Percentiles rank a stretch among this genome's conserved stretches.
Evolutionary conservation across 805 yeast genomes (phyloP).

Genomic region (Kodamaea sagamina): DNA sequence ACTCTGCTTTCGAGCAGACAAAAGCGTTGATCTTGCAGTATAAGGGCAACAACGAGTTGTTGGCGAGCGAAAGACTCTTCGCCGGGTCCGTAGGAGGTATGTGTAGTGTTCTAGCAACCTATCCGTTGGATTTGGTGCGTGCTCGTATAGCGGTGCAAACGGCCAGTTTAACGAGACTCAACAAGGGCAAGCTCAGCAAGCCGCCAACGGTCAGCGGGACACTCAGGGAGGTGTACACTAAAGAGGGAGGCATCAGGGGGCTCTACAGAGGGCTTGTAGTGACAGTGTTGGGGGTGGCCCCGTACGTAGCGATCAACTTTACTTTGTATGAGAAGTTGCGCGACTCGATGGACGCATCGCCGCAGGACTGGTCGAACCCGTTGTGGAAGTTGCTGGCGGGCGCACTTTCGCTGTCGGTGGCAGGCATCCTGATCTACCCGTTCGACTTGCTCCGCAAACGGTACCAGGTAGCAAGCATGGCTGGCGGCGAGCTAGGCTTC

Average conservation of each 20-base stretch:
- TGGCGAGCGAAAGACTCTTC: conserved; percentile 59
- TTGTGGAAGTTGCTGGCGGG: conserved; percentile 70
- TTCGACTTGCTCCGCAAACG: conserved; percentile 85
- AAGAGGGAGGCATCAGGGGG: conserved; percentile 81
- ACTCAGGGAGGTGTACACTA: conserved; percentile 56
- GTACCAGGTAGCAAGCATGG: conserved; percentile 88
- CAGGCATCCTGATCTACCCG: conserved; percentile 90
- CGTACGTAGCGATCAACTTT: conserved; percentile 91
- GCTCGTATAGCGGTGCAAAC: conserved; percentile 90
- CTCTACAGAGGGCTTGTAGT: conserved; percentile 85
- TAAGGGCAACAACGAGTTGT: conserved; percentile 36
- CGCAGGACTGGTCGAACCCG: conserved; percentile 44
- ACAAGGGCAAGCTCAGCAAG: conserved; percentile 44
- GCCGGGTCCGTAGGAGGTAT: conserved; percentile 86
- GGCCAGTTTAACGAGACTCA: conserved; percentile 57
- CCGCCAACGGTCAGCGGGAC: conserved; percentile 76
- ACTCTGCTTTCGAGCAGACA: conserved; percentile 72
- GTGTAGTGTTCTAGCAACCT: conserved; percentile 76
- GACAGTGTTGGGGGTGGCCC: conserved; percentile 93
- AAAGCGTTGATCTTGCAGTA: conserved; percentile 42
- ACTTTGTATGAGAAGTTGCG: conserved; percentile 83
- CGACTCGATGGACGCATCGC: conserved; percentile 47
- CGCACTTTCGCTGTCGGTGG: conserved; percentile 84
- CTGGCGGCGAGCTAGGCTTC: conserved; percentile 75
- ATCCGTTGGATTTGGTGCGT: conserved; percentile 88